These are phyloP conservation scores for Xylaria sp. DNA, from an alignment of 2,329 filamentous ascomycete genomes.

Conservation along the genomic window DNA sequence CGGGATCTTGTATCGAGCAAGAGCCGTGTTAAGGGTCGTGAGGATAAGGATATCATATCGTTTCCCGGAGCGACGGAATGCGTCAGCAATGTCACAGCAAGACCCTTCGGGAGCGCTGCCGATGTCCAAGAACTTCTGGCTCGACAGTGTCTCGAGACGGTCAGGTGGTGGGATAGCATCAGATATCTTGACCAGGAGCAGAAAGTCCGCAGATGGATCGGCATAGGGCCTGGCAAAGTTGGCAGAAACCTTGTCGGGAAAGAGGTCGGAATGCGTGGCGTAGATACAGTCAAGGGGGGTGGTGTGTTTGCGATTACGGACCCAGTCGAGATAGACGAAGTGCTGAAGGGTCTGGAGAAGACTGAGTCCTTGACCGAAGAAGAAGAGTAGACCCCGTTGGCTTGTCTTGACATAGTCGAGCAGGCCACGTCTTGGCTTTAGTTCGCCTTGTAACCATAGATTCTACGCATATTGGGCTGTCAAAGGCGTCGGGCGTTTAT, in stretches of 20 bases:
- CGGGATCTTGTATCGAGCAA: conserved; percentile 71
- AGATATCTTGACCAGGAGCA: conserved; percentile 86
- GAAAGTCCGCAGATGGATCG: conserved; percentile 85
- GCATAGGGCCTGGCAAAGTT: conserved; percentile 93
- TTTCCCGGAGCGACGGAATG: conserved; percentile 82
- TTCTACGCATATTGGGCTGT: conserved; percentile 20
- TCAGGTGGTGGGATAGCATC: conserved; percentile 94
- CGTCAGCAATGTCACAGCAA: conserved; percentile 85
- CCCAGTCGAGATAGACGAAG: conserved; percentile 78
- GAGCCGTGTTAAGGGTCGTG: conserved; percentile 63
- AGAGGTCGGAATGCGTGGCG: conserved; percentile 86
- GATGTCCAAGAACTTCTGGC: conserved; percentile 84
- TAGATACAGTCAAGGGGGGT: conserved; percentile 83
- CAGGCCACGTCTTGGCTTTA: not conserved
- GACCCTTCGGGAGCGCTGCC: conserved; percentile 77
- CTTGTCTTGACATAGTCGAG: conserved; percentile 3
- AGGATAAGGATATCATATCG: conserved; percentile 72
- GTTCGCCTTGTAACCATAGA: conserved; percentile 28
- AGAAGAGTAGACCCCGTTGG: conserved; percentile 50
- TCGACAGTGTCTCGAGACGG: conserved; percentile 87
- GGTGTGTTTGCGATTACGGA: conserved; percentile 93
- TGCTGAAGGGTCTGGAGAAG: conserved; percentile 72
- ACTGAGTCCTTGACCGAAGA: conserved; percentile 66
- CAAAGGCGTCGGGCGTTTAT: conserved; percentile 22
- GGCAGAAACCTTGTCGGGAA: conserved; percentile 94